A percentile compares a stretch with the other conserved stretches of the same genome.
Evolutionary conservation across 352 stramenopile species (phyloP).

Genomic region (Blastocystis sp.): DNA sequence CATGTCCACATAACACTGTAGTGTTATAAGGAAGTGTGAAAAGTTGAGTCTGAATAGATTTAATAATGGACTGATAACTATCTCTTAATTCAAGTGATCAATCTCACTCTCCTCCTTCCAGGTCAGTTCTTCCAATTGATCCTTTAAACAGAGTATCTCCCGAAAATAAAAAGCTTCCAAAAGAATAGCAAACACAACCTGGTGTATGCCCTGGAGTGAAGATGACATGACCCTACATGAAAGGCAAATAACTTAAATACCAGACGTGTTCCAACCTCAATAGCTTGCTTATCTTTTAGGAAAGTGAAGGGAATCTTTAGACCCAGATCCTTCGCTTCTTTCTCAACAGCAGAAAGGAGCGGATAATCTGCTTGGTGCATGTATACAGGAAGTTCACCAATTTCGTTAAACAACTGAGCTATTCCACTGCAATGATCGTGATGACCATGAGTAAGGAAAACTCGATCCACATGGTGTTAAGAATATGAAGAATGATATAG

Average conservation of each 20-base stretch:
- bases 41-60: slow-evolving; percentile 51
- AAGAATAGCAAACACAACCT: slow-evolving; percentile 46
- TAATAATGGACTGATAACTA: not conserved
- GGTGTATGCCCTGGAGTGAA: slow-evolving; percentile 51
- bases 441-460: slow-evolving; percentile 60
- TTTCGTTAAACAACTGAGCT: slow-evolving; percentile 11
- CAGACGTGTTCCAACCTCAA: not conserved
- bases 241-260: not conserved
- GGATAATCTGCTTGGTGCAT: slow-evolving; percentile 22
- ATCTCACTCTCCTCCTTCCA: not conserved
- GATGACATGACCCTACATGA: slow-evolving; percentile 44
- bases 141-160: slow-evolving; percentile 55
- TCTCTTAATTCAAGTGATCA: not conserved
- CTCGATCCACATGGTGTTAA: not conserved
- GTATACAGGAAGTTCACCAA: slow-evolving; percentile 36
- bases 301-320: slow-evolving; percentile 37
- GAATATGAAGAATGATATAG: not conserved
- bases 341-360: not conserved
- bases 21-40: slow-evolving; percentile 35
- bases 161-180: slow-evolving; percentile 49
- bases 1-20: slow-evolving; percentile 29
- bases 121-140: slow-evolving; percentile 13
- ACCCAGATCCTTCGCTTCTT: not conserved
- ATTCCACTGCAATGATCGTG: slow-evolving; percentile 15
- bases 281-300: slow-evolving; percentile 21